A percentile compares a stretch with the other conserved stretches of the same genome.
Conservation (phyloP, 495 filamentous ascomycete genomes). For the Penicillium samsonianum region DNA sequence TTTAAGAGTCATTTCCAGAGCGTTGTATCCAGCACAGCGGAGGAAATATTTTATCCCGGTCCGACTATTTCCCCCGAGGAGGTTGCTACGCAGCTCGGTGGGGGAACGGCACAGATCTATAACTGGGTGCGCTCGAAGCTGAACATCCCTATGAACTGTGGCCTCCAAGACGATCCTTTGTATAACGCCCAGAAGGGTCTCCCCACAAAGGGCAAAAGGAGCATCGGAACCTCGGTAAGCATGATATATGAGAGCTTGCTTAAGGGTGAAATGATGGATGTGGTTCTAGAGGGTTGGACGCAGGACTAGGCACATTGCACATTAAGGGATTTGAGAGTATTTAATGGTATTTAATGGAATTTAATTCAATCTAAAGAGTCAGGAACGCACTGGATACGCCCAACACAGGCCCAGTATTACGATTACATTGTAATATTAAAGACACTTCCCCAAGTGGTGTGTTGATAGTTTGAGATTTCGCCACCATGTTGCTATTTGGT, state of each 20-base stretch:
- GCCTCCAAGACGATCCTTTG: slow-evolving; percentile 22
- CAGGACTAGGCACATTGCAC: not conserved
- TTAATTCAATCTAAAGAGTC: too few relatives aligned
- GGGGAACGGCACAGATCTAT: slow-evolving; percentile 17
- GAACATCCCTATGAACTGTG: slow-evolving; percentile 16
- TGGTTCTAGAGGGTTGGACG: not conserved
- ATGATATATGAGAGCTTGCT: slow-evolving; percentile 20
- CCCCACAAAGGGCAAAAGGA: slow-evolving; percentile 14
- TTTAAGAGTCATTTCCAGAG: slow-evolving; percentile 17
- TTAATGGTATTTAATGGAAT: too few relatives aligned
- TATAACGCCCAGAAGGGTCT: slow-evolving; percentile 19
- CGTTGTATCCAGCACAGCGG: slow-evolving; percentile 9
- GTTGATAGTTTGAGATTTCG: too few relatives aligned
- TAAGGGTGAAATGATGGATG: slow-evolving; percentile 17
- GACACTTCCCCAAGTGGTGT: too few relatives aligned
- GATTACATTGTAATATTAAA: too few relatives aligned
- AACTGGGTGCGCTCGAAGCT: slow-evolving; percentile 20
- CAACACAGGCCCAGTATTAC: too few relatives aligned
- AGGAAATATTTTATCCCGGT: slow-evolving; percentile 13
- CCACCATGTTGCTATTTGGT: too few relatives aligned
- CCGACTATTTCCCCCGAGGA: slow-evolving; percentile 10
- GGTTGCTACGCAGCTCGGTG: slow-evolving; percentile 14
- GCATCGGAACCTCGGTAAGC: slow-evolving; percentile 18
- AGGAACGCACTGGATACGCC: too few relatives aligned
- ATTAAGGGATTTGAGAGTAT: not conserved